Evolutionary conservation across 2,329 filamentous ascomycete species (phyloP).

Genomic region (Onygenales sp.): DNA sequence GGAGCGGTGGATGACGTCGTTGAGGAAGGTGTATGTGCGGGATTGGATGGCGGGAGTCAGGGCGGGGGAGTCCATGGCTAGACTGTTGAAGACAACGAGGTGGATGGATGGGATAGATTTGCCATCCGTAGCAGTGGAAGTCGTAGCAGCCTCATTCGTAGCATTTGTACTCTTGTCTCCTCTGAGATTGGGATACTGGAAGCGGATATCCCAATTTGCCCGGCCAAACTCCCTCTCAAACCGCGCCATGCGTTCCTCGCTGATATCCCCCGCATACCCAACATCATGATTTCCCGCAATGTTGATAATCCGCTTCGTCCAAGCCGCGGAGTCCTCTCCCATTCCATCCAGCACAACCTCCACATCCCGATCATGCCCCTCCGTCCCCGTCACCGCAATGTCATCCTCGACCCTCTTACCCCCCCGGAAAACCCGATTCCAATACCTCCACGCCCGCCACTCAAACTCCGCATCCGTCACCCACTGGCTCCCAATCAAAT

Average conservation of each 20-base stretch:
- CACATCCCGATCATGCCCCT: constrained; percentile 29
- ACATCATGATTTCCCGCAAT: constrained; percentile 94
- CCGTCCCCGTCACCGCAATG: constrained; percentile 24
- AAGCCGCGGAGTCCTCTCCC: constrained; percentile 35
- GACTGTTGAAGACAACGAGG: constrained; percentile 78
- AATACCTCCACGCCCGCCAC: constrained; percentile 62
- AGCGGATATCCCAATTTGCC: constrained; percentile 79
- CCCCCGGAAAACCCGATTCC: constrained; percentile 68
- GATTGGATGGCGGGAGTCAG: constrained; percentile 57
- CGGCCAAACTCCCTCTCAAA: constrained; percentile 82
- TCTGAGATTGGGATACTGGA: constrained; percentile 43
- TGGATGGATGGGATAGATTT: constrained; percentile 53
- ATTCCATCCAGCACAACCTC: constrained; percentile 17
- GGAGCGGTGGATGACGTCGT: constrained; percentile 49
- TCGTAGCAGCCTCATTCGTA: constrained; percentile 21
- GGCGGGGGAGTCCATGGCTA: constrained; percentile 85
- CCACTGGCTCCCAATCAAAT: constrained; percentile 93
- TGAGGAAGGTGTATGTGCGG: constrained; percentile 65
- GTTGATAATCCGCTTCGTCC: constrained; percentile 74
- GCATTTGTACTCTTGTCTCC: constrained; percentile 4
- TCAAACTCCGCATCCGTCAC: constrained; percentile 78
- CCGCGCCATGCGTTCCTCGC: constrained; percentile 60
- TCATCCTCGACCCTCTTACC: constrained; percentile 50
- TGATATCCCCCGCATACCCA: constrained; percentile 89
- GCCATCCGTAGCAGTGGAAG: constrained; percentile 17